These are phyloP conservation scores for Oryza punctata DNA, from an alignment of 176 grass and related monocot species.

Conservation along the genomic window DNA sequence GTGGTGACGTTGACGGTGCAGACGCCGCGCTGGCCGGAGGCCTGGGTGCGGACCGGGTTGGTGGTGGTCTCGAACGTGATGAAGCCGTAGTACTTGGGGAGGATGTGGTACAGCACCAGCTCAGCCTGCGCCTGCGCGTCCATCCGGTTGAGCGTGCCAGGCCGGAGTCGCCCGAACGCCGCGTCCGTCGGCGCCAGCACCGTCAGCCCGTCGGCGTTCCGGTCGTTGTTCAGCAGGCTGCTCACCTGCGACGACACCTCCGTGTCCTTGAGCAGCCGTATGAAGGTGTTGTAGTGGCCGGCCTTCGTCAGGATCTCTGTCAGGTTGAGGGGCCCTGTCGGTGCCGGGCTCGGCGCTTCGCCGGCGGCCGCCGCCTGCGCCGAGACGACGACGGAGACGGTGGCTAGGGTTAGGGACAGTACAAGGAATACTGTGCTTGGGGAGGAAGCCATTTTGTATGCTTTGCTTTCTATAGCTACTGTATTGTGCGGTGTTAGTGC, in stretches of 20 bases:
- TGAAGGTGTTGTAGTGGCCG: constrained; percentile 49
- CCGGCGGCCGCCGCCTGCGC: not conserved
- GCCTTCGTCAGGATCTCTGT: constrained; percentile 53
- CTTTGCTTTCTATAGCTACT: not conserved
- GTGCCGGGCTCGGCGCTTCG: constrained; percentile 29
- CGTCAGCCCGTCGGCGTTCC: constrained; percentile 43
- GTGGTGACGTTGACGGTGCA: constrained; percentile 54
- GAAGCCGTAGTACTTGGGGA: constrained; percentile 58
- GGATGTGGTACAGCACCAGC: constrained; percentile 57
- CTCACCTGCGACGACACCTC: constrained; percentile 50
- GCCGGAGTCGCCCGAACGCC: constrained; percentile 43
- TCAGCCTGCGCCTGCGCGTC: constrained; percentile 46
- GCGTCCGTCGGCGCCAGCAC: constrained; percentile 47
- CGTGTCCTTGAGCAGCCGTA: constrained; percentile 56
- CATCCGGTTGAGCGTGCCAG: constrained; percentile 53
- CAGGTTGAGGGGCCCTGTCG: constrained; percentile 34
- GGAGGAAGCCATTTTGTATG: constrained; percentile 33
- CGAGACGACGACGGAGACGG: not conserved
- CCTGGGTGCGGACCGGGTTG: constrained; percentile 56
- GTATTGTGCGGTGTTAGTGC: not conserved
- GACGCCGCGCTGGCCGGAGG: constrained; percentile 40
- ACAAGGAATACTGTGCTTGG: constrained; percentile 7
- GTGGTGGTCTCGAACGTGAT: constrained; percentile 48
- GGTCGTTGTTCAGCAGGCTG: constrained; percentile 40
- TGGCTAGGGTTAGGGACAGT: constrained; percentile 3